These are phyloP conservation scores for Saturnispora quitensis DNA, from an alignment of 805 yeast species.

Conservation along the genomic window DNA sequence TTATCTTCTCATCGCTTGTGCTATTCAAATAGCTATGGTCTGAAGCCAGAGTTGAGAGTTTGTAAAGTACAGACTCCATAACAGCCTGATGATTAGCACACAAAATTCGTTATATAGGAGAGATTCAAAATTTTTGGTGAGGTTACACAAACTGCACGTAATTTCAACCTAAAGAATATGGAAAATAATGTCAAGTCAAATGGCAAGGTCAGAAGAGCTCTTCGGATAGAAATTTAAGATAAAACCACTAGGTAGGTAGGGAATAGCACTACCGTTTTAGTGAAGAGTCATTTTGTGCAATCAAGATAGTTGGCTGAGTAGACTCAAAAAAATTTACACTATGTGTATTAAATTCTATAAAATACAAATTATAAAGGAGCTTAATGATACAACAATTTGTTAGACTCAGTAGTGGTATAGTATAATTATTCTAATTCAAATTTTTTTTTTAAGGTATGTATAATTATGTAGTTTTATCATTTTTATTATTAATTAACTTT, in stretches of 20 bases:
- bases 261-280: too few species aligned
- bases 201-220: too few species aligned
- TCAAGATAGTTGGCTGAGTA: too few species aligned
- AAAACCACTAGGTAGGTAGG: too few species aligned
- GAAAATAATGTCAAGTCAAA: too few species aligned
- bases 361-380: background rate
- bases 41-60: constrained; percentile 2
- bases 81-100: too few species aligned
- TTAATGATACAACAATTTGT: background rate
- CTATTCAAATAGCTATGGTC: constrained; percentile 1
- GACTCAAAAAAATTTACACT: too few species aligned
- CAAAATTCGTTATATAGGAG: too few species aligned
- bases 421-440: background rate
- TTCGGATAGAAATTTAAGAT: too few species aligned
- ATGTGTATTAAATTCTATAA: background rate
- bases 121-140: background rate
- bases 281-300: too few species aligned
- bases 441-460: background rate
- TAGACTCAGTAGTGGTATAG: background rate
- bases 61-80: constrained; percentile 1
- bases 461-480: background rate
- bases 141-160: background rate
- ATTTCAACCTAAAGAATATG: too few species aligned
- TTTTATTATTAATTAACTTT: background rate
- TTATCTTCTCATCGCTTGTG: background rate